Conservation (phyloP, 23 red algal species). For the Pyropia yezoensis region DNA sequence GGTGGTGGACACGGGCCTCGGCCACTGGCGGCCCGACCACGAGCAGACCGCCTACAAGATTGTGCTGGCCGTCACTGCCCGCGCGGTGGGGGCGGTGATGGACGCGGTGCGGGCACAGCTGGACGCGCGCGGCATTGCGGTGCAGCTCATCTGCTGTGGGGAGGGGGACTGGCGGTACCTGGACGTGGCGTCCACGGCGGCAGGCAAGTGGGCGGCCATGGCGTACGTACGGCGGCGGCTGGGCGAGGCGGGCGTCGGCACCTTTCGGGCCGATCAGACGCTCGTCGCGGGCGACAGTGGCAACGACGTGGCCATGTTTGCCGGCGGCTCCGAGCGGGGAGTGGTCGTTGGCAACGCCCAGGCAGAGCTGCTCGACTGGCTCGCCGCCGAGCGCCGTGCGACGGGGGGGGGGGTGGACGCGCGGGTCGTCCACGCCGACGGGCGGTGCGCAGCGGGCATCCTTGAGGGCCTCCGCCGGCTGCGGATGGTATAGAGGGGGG, state of each 20-base stretch:
- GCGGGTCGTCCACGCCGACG: no score
- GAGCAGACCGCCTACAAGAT: slow-evolving; percentile 12
- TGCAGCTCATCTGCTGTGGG: background rate
- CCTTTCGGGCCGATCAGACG: background rate
- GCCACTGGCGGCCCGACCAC: slow-evolving; percentile 5
- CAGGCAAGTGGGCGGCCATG: slow-evolving; percentile 9
- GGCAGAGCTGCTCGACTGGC: slow-evolving; percentile 10
- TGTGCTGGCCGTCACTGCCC: background rate
- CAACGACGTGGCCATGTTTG: slow-evolving; percentile 7
- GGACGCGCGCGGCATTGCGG: background rate
- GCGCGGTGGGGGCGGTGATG: background rate
- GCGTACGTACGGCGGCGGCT: background rate
- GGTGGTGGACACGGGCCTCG: background rate
- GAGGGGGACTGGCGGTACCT: slow-evolving; percentile 5
- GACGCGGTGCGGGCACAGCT: background rate
- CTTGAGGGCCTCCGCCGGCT: no score
- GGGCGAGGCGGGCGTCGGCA: no score
- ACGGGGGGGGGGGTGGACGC: no score
- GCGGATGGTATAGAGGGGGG: no score
- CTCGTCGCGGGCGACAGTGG: slow-evolving; percentile 1
- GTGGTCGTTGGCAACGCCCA: slow-evolving; percentile 5
- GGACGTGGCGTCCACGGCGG: slow-evolving; percentile 1
- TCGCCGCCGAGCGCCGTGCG: background rate
- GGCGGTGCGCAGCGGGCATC: no score
- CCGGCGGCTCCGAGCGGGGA: background rate